Percentiles rank a stretch among this genome's conserved stretches.
Conservation (phyloP, 805 yeast genomes). For the Candida coquimbonensis region DNA sequence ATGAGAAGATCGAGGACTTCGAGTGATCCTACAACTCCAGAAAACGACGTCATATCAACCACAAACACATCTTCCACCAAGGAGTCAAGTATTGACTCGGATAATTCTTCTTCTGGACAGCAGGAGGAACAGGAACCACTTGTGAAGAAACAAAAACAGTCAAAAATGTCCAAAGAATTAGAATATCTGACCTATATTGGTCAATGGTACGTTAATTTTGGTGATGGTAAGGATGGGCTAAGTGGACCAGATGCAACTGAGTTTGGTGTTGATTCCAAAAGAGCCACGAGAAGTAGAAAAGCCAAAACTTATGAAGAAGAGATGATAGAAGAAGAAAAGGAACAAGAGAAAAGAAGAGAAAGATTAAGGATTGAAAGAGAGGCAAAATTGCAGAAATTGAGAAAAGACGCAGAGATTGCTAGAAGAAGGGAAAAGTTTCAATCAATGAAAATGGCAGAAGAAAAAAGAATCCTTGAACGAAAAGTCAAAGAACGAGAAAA, state of each 20-base stretch:
- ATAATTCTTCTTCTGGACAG: not conserved
- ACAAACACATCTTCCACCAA: not conserved
- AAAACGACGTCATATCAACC: not conserved
- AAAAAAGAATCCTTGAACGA: not conserved
- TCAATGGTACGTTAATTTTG: slow-evolving; percentile 7
- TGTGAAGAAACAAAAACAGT: not conserved
- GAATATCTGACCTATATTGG: not conserved
- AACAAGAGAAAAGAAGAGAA: not conserved
- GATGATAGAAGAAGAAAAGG: not conserved
- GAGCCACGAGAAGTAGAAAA: slow-evolving; percentile 1
- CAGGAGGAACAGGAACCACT: not conserved
- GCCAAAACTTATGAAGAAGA: slow-evolving; percentile 4
- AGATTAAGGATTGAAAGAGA: not conserved
- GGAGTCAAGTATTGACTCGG: slow-evolving; percentile 3
- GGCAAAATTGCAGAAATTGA: slow-evolving; percentile 1
- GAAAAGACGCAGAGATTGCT: not conserved
- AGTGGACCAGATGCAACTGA: slow-evolving; percentile 1
- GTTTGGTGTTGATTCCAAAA: not conserved
- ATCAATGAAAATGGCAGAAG: slow-evolving; percentile 1
- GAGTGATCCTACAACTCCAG: not conserved
- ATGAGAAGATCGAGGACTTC: too few relatives aligned
- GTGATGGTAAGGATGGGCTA: slow-evolving; percentile 6
- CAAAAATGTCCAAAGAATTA: not conserved
- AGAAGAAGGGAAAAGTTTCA: slow-evolving; percentile 4
- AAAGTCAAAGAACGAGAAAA: not conserved